Percentiles rank a stretch among this genome's conserved stretches.
Conservation (phyloP, 306 rosid genomes). For the Fragaria vesca region DNA sequence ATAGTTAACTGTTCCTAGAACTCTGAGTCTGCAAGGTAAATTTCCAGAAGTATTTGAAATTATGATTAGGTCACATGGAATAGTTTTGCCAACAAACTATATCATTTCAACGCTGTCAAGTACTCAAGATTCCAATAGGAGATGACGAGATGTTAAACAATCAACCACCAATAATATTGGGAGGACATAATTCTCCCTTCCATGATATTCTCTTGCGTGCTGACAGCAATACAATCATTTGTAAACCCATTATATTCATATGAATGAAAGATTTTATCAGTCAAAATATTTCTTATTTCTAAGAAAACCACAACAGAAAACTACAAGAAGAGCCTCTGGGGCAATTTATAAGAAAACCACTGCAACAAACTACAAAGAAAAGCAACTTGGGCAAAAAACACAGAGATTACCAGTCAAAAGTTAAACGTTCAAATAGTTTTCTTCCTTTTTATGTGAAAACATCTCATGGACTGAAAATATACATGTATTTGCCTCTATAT, state of each 20-base stretch:
- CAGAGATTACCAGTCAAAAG: too few species aligned
- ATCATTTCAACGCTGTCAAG: conserved; percentile 3
- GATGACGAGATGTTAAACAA: neutral
- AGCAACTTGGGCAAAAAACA: too few species aligned
- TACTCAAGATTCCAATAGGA: conserved; percentile 4
- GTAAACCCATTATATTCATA: neutral
- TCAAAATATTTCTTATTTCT: too few species aligned
- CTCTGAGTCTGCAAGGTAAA: neutral
- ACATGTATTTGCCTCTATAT: neutral
- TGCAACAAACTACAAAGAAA: too few species aligned
- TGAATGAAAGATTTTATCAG: neutral
- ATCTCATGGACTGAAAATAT: neutral
- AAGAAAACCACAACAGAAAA: too few species aligned
- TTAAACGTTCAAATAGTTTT: neutral
- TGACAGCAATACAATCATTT: neutral
- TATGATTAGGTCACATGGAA: neutral
- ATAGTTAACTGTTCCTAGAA: neutral
- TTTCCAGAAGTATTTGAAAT: neutral
- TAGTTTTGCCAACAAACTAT: neutral
- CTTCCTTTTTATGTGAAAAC: neutral
- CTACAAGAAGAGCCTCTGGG: neutral
- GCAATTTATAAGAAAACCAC: too few species aligned
- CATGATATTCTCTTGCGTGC: neutral
- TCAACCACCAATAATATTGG: neutral
- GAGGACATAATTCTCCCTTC: neutral